Base-by-base conservation (phyloP, 2,329 filamentous ascomycete species). In the Penicillium sp. region DNA sequence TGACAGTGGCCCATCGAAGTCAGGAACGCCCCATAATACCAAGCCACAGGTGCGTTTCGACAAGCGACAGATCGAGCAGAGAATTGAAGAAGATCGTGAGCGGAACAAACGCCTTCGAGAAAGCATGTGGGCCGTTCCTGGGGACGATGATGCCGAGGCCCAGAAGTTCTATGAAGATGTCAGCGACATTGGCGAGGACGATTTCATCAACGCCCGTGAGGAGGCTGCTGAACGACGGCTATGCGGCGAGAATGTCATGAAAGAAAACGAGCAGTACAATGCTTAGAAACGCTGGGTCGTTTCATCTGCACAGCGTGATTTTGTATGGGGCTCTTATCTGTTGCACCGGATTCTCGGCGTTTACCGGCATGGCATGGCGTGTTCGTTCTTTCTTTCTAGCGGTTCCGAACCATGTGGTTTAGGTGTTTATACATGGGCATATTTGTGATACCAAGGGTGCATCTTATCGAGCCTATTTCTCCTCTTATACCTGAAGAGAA, bases 11-110 rank as follows among this genome's bases (percentile, higher is more conserved):
- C 65, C 57, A 51, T 63, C 65, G 6, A 73, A 71, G 55, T 61
- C 50, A 1, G 67, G 65, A 19, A 72, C 69, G 4, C 71, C 69
- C 19, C 68, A 61, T 31, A 65, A 63, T 52, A 55, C 61, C 8
- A 72, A 65, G 52, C 57, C 65, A 1, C 78, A 76, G 52, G 79
- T 80, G 45, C 79, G 82, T 51, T 73, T 95, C 51, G 91, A 97
- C 69, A 95, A 93, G 76, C 84, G 89, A 55, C 90, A 96, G 76
- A 90, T 97, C 52, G 93, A 98, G 77, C 93, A 98, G 78, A 83
- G 95, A 42, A 96, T 99, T 61, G 96, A 99, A 67, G 96, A 99
- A 76, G 95, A 99, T 74, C 82, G 95, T 3, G 95, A 99, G 74
- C 82, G 95, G 44, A 96, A 99, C 75, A 99, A 99, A 81, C 81